Conservation (phyloP, 1,284 basidiomycete species). For the Naganishia sp. region DNA sequence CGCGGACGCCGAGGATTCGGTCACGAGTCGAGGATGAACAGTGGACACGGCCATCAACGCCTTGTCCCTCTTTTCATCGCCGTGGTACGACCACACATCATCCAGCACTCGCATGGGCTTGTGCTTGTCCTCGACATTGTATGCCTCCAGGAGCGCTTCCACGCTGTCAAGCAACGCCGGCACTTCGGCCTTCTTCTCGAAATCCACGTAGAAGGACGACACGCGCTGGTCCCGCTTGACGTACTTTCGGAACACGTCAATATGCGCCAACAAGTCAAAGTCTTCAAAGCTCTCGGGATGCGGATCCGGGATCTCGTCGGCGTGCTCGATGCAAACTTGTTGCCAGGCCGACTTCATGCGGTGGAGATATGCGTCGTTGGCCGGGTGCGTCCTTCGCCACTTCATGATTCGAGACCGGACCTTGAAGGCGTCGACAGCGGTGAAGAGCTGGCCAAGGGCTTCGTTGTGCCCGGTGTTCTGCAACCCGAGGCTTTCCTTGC, state of each 20-base stretch:
- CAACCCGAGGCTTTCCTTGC: slow-evolving; percentile 13
- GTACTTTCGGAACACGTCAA: slow-evolving; percentile 22
- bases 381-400: slow-evolving; percentile 14
- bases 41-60: slow-evolving; percentile 19
- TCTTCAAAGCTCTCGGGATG: slow-evolving; percentile 23
- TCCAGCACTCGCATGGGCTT: slow-evolving; percentile 17
- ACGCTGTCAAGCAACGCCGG: slow-evolving; percentile 3
- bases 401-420: slow-evolving; percentile 12
- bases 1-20: neutral
- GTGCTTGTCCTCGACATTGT: slow-evolving; percentile 3
- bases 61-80: slow-evolving; percentile 24
- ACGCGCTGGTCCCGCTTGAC: slow-evolving; percentile 26
- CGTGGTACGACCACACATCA: slow-evolving; percentile 3
- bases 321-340: slow-evolving; percentile 25
- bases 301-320: slow-evolving; percentile 21
- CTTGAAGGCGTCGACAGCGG: slow-evolving; percentile 15
- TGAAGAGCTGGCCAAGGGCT: slow-evolving; percentile 25
- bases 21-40: neutral
- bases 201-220: neutral
- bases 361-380: slow-evolving; percentile 27
- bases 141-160: neutral
- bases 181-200: slow-evolving; percentile 13
- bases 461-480: slow-evolving; percentile 14
- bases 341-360: slow-evolving; percentile 18
- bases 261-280: slow-evolving; percentile 25